These are phyloP conservation scores for Sarocladiaceae sp. DNA, from an alignment of 2,329 filamentous ascomycete genomes.

Conservation along the genomic window DNA sequence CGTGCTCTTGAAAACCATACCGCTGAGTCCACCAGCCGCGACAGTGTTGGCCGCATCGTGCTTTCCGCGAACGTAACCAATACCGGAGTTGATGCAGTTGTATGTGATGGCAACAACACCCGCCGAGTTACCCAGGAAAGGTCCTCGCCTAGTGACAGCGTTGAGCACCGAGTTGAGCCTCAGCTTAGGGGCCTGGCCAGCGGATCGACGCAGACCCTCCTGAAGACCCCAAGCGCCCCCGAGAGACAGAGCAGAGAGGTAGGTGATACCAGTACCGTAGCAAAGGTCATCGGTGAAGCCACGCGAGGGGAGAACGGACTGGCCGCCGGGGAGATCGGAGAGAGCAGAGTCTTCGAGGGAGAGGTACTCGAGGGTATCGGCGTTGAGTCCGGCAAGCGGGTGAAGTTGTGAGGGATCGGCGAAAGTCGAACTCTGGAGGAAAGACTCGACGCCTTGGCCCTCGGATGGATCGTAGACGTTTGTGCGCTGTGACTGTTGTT, in stretches of 20 bases:
- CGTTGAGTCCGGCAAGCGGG: slow-evolving; percentile 86
- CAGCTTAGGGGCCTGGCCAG: slow-evolving; percentile 75
- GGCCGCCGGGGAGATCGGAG: slow-evolving; percentile 76
- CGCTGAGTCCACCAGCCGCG: slow-evolving; percentile 75
- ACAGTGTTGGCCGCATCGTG: slow-evolving; percentile 90
- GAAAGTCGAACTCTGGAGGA: slow-evolving; percentile 69
- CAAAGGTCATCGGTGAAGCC: slow-evolving; percentile 98
- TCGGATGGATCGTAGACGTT: slow-evolving; percentile 63
- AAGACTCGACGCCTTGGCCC: slow-evolving; percentile 76
- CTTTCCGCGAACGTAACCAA: slow-evolving; percentile 73
- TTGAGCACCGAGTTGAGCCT: slow-evolving; percentile 92
- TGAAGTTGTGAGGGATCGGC: slow-evolving; percentile 86
- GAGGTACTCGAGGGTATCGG: slow-evolving; percentile 91
- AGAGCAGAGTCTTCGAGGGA: slow-evolving; percentile 87
- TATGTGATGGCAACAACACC: slow-evolving; percentile 95
- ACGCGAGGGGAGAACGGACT: slow-evolving; percentile 85
- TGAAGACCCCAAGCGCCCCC: slow-evolving; percentile 90
- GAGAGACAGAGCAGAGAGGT: slow-evolving; percentile 76
- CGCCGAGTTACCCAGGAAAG: slow-evolving; percentile 92
- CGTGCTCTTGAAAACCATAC: slow-evolving; percentile 95
- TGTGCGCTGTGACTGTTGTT: slow-evolving; percentile 39
- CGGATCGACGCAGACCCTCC: slow-evolving; percentile 79
- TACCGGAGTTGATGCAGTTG: slow-evolving; percentile 82
- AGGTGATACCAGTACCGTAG: slow-evolving; percentile 93
- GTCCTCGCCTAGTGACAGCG: slow-evolving; percentile 84